Evolutionary conservation across 225 moss, liverwort and hornwort species (phyloP).

Genomic region (Antitrichia curtipendula): DNA sequence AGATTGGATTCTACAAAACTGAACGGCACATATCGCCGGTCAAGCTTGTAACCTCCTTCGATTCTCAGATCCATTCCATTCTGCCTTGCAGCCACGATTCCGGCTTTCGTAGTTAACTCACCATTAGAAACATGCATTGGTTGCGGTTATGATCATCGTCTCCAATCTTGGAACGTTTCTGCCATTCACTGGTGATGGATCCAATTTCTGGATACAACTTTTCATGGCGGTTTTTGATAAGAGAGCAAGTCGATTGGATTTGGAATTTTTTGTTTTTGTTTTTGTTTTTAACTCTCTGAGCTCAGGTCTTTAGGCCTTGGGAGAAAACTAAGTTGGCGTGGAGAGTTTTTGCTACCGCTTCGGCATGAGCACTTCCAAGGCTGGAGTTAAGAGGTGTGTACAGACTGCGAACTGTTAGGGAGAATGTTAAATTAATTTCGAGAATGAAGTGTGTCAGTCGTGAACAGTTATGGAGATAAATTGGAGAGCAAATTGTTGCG

Average conservation of each 20-base stretch:
- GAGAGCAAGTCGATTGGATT: neutral
- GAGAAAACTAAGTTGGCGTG: neutral
- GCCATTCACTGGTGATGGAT: neutral
- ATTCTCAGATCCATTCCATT: neutral
- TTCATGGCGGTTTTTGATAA: neutral
- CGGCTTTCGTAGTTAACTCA: neutral
- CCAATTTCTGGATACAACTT: neutral
- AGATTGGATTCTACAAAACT: neutral
- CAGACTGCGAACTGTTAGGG: neutral
- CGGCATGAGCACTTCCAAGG: slow-evolving; percentile 11
- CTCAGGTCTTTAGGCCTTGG: neutral
- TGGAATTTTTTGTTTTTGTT: neutral
- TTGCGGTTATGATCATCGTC: neutral
- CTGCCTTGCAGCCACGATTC: neutral
- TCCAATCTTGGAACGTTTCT: neutral
- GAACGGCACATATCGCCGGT: neutral
- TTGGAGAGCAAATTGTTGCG: neutral
- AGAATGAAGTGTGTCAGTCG: neutral
- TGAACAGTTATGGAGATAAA: neutral
- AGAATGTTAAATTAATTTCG: neutral
- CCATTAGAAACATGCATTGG: neutral
- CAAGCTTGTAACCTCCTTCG: slow-evolving; percentile 13
- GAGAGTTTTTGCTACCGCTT: neutral
- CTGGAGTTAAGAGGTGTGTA: neutral
- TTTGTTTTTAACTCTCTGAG: neutral